A percentile compares a stretch with the other conserved stretches of the same genome.
Evolutionary conservation across 208 protist species (phyloP).

Genomic region (Crithidia thermophila): DNA sequence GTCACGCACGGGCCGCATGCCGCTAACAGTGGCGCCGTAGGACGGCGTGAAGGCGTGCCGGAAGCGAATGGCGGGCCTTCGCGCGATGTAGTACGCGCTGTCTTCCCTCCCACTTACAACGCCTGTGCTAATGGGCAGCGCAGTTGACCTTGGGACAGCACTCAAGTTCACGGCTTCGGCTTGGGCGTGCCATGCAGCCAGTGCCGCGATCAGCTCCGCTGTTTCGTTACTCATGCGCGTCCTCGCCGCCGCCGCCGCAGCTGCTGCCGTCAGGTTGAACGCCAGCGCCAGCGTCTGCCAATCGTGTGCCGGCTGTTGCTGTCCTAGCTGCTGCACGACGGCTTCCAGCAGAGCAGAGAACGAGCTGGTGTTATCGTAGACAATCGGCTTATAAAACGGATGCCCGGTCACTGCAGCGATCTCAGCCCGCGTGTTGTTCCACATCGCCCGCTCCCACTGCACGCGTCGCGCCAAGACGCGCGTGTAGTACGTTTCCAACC

Average conservation of each 20-base stretch:
- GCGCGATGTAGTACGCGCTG: slow-evolving; percentile 34
- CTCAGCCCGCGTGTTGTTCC: slow-evolving; percentile 14
- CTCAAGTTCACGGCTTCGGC: no score
- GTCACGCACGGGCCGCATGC: slow-evolving; percentile 20
- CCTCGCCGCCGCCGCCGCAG: not conserved
- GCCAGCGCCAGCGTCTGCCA: slow-evolving; percentile 2
- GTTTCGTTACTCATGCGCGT: not conserved
- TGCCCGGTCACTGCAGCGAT: slow-evolving; percentile 14
- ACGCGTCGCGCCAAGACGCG: slow-evolving; percentile 26
- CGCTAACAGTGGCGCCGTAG: slow-evolving; percentile 43
- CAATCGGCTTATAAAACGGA: slow-evolving; percentile 15
- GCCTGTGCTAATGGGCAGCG: not conserved
- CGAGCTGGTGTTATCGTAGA: slow-evolving; percentile 17
- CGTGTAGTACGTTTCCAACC: slow-evolving; percentile 14
- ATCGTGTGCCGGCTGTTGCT: not conserved
- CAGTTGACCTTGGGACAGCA: not conserved
- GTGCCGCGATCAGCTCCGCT: not conserved
- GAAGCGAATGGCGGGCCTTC: slow-evolving; percentile 51
- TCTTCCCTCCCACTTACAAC: slow-evolving; percentile 13
- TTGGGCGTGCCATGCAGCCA: no score
- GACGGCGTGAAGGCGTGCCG: slow-evolving; percentile 59
- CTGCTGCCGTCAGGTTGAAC: not conserved
- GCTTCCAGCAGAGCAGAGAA: slow-evolving; percentile 9
- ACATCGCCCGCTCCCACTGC: slow-evolving; percentile 10
- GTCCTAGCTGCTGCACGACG: not conserved